Evolutionary conservation across 768 basidiomycete species (phyloP), one percentile per base, ranked within the genome.

Genomic region (Lactarius akahatsu): DNA sequence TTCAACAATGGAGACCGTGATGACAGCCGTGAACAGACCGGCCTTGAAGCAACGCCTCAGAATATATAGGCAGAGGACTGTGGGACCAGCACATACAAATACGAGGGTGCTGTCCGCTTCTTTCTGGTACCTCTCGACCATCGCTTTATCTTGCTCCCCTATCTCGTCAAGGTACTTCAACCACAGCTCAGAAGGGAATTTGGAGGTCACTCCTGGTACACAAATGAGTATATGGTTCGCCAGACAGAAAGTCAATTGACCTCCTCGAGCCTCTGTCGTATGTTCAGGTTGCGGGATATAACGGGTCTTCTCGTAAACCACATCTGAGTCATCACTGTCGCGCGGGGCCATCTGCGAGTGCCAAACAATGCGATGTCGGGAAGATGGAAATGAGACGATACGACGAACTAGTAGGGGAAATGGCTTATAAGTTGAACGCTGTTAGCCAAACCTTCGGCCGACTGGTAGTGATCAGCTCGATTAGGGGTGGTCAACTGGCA

Each of bases 11-110:
- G 66, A 61, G 8, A 40, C 55, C 0, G 67, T 50, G 36, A 67
- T 41, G 45, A 30, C 38, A 5, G 68, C 67, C 8, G 68, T 62
- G 36, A 68, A 69, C 5, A 69, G 59, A 52, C 68, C 61, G 6
- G 68, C 57, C 68, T 69, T 54, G 6, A 26, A n/a, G 3, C 15
- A 34, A 13, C 34, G 32, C 28, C 7, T 54, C 5, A 63, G 40
- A n/a, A 55, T 30, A 26, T 16, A 55, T 30, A 26, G 6, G n/a
- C 10, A n/a, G 47, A 30, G 36, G 18, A 28, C 20, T 6, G 36
- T 38, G 11, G 32, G 26, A 20, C 5, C 5, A 28, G 20, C 20
- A 64, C 66, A 32, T 45, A 67, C 66, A 58, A 67, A 59, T 3
- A 64, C 41, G 11, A 67, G 30, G 43, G 43, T 18, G 20, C 11